Evolutionary conservation across 2,329 filamentous ascomycete species (phyloP).

Genomic region (Pestalotiopsis sp.): DNA sequence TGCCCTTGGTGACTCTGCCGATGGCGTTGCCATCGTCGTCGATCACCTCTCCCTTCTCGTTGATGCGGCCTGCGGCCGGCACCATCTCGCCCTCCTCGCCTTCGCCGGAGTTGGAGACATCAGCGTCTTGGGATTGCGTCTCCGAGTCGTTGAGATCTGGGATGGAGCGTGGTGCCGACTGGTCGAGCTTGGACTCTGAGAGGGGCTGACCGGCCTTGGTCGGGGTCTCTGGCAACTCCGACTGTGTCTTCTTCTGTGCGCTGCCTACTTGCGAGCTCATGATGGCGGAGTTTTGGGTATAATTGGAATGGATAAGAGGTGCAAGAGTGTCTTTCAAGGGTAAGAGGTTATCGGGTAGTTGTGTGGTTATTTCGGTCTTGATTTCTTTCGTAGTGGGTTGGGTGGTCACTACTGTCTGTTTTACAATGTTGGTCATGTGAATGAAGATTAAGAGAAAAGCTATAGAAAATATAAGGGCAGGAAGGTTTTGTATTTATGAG

Average conservation of each 20-base stretch:
- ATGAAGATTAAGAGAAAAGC: not conserved
- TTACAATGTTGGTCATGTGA: slow-evolving; percentile 13
- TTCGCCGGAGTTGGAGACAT: slow-evolving; percentile 17
- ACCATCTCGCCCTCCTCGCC: slow-evolving; percentile 34
- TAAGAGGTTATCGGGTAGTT: slow-evolving; percentile 8
- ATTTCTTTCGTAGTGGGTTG: slow-evolving; percentile 20
- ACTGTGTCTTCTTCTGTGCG: slow-evolving; percentile 20
- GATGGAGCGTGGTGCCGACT: slow-evolving; percentile 26
- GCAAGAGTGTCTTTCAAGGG: slow-evolving; percentile 2
- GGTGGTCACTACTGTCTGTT: slow-evolving; percentile 16
- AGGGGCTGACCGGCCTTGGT: slow-evolving; percentile 8
- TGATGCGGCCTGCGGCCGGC: slow-evolving; percentile 41
- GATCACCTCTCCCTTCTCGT: slow-evolving; percentile 55
- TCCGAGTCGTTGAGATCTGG: slow-evolving; percentile 22
- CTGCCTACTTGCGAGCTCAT: slow-evolving; percentile 12
- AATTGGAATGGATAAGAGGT: not conserved
- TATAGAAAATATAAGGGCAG: not conserved
- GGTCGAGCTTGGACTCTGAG: slow-evolving; percentile 19
- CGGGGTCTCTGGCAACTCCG: slow-evolving; percentile 8
- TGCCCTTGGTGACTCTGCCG: slow-evolving; percentile 36
- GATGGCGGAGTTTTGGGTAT: slow-evolving; percentile 5
- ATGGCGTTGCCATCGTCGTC: slow-evolving; percentile 53
- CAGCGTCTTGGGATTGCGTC: slow-evolving; percentile 11
- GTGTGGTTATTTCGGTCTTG: slow-evolving; percentile 14
- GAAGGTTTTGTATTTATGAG: slow-evolving; percentile 11